Percentiles rank a stretch among this genome's conserved stretches.
Conservation (phyloP, 225 moss, liverwort and hornwort species). For the Neckera pumila region DNA sequence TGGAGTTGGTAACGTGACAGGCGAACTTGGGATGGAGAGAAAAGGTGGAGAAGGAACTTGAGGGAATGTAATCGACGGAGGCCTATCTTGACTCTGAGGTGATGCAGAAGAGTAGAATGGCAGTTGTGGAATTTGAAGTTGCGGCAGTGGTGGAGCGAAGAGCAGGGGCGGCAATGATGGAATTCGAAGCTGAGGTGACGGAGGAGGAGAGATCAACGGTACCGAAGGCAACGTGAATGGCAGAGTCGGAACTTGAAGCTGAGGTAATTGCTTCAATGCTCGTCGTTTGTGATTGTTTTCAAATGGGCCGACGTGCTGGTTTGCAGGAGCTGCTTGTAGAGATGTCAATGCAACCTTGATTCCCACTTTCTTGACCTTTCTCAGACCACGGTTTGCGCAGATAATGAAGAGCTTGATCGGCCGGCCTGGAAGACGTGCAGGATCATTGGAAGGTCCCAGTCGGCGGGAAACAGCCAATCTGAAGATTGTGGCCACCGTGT, state of each 20-base stretch:
- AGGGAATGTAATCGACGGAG: background rate
- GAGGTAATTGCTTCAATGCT: conserved; percentile 10
- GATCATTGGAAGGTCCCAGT: background rate
- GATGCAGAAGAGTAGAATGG: background rate
- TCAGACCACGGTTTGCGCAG: background rate
- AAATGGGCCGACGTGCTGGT: background rate
- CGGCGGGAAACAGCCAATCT: background rate
- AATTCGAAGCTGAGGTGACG: background rate
- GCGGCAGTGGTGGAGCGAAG: background rate
- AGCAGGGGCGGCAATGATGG: background rate
- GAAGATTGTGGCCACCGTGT: conserved; percentile 10
- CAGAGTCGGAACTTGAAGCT: background rate
- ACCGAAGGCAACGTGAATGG: background rate
- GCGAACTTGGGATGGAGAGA: background rate
- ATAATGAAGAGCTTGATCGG: conserved; percentile 22
- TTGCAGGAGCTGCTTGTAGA: conserved; percentile 4
- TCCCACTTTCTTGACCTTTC: conserved; percentile 2
- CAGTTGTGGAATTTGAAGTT: background rate
- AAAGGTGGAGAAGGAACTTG: background rate
- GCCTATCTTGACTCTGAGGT: background rate
- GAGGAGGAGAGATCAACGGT: background rate
- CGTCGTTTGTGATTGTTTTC: conserved; percentile 7
- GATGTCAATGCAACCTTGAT: background rate
- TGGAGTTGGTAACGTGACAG: background rate
- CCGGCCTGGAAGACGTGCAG: background rate